A percentile compares a stretch with the other conserved stretches of the same genome.
phyloP scores from a whole-genome alignment of 164 flowering plant genomes.

The Cinnamomum chago region DNA sequence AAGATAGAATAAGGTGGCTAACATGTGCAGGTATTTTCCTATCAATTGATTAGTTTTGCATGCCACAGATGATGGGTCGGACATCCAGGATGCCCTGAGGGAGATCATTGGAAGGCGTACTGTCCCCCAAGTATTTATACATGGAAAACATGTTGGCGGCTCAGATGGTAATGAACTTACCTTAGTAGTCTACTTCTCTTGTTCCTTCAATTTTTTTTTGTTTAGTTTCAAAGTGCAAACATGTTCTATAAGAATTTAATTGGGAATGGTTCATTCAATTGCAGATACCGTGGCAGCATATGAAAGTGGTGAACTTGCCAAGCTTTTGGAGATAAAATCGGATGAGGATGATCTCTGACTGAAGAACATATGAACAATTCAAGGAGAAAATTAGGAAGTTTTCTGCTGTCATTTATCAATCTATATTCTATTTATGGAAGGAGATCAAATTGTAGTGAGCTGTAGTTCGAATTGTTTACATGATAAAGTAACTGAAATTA shows the following conservation, averaged over 20 bases:
- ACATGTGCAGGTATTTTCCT: too few relatives aligned
- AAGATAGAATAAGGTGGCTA: too few relatives aligned
- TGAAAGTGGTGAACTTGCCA: constrained; percentile 62
- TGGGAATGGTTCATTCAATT: not conserved
- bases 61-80: constrained; percentile 62
- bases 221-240: not conserved
- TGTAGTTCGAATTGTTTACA: too few relatives aligned
- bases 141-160: constrained; percentile 88
- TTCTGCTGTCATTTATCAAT: too few relatives aligned
- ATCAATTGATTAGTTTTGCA: not conserved
- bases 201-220: not conserved
- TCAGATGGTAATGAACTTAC: constrained; percentile 61
- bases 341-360: constrained; percentile 57
- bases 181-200: not conserved
- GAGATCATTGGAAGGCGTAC: constrained; percentile 70
- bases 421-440: too few relatives aligned
- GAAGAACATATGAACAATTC: not conserved
- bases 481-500: too few relatives aligned
- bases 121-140: constrained; percentile 86
- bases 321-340: constrained; percentile 46
- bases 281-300: constrained; percentile 87
- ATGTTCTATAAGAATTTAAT: not conserved
- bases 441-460: too few relatives aligned
- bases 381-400: not conserved
- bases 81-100: constrained; percentile 63